phyloP scores from a whole-genome alignment of 148 eudicot species.

The Diospyros kaki region DNA sequence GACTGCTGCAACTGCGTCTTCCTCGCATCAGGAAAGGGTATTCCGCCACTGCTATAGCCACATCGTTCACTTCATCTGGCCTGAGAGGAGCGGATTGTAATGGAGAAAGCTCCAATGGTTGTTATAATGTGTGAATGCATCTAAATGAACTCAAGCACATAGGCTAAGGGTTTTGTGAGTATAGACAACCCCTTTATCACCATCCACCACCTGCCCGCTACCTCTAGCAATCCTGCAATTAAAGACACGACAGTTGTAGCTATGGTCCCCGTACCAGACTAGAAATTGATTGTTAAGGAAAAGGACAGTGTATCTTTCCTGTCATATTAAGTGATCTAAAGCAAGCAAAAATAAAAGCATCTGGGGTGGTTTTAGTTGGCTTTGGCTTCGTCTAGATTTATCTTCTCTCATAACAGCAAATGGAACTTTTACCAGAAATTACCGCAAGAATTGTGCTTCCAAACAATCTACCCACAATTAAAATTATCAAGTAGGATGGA shows the following conservation, averaged over 20 bases:
- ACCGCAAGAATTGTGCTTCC: neutral
- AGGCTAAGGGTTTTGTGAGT: slow-evolving; percentile 69
- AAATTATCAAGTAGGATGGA: neutral
- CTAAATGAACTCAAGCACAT: slow-evolving; percentile 10
- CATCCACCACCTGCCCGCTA: slow-evolving; percentile 75
- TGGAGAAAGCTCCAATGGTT: neutral
- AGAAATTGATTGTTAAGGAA: neutral
- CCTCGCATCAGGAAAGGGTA: neutral
- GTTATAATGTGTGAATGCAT: neutral
- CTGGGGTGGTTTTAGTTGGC: neutral
- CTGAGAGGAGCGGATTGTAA: neutral
- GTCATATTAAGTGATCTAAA: neutral
- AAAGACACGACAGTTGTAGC: neutral
- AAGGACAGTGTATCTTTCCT: no score
- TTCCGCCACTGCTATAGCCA: no score
- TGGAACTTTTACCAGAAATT: no score
- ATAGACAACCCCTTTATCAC: slow-evolving; percentile 74
- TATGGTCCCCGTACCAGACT: neutral
- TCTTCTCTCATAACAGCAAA: no score
- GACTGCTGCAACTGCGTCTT: neutral
- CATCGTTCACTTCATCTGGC: neutral
- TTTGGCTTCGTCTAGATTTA: neutral
- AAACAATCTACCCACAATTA: neutral
- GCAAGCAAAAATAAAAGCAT: neutral
- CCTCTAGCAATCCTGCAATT: slow-evolving; percentile 75